Evolutionary conservation across 768 basidiomycete genomes (phyloP).

Genomic region (Amanita molliuscula): DNA sequence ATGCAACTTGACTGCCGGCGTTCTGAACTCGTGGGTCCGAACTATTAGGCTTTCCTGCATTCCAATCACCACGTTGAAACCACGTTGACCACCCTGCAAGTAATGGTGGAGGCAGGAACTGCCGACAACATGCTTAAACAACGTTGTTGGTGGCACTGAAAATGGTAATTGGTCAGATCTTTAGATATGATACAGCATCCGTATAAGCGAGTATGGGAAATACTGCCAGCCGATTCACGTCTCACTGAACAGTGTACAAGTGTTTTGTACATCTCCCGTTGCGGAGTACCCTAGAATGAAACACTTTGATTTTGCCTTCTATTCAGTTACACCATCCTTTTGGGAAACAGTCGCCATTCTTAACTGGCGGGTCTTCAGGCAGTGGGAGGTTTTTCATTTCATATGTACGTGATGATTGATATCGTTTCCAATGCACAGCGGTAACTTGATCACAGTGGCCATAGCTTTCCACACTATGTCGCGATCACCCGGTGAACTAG

Average conservation of each 20-base stretch:
- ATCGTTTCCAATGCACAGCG: not conserved
- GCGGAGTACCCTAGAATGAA: too few relatives aligned
- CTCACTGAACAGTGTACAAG: too few relatives aligned
- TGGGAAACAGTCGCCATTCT: not conserved
- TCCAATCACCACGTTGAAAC: not conserved
- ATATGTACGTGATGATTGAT: not conserved
- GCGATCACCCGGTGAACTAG: not conserved
- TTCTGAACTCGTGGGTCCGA: not conserved
- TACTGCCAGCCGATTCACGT: too few relatives aligned
- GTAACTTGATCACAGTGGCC: not conserved
- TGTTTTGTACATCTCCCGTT: too few relatives aligned
- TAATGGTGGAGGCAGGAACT: not conserved
- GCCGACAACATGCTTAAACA: not conserved
- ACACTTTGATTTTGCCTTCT: not conserved
- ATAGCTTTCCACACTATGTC: not conserved
- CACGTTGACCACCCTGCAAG: not conserved
- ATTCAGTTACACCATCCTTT: not conserved
- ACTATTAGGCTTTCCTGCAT: not conserved
- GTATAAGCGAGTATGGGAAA: too few relatives aligned
- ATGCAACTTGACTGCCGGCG: not conserved
- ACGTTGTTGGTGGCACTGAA: conserved; percentile 1
- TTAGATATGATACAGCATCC: not conserved
- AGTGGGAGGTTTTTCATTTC: not conserved
- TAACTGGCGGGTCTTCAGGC: too few relatives aligned
- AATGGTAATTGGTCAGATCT: not conserved